Base-by-base conservation (phyloP, 805 yeast genomes). In the Brettanomyces naardenensis region DNA sequence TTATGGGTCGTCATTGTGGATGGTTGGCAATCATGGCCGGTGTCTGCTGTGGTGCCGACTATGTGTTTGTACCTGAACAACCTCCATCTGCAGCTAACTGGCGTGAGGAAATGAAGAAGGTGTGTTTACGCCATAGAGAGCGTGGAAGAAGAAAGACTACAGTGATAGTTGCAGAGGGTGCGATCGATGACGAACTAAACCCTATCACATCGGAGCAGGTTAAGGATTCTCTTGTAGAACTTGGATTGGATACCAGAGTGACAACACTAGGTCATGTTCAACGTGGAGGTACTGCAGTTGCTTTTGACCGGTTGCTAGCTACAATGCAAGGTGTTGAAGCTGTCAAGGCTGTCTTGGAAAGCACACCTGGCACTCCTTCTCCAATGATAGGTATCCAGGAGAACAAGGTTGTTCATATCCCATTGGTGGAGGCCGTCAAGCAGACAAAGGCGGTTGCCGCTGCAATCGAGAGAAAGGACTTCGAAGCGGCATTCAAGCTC, bases 1-100 rank as follows among this genome's bases (percentile, higher is more conserved):
- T 83, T 15, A 83, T 83, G 94, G 94, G 94, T 43, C 71, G 94
- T 61, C 88, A 83, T 58, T 83, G 94, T 66, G 94, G 94, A 45
- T 83, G 94, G 94, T 68, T 83, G 45, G 90, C 84, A 1, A 64
- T 83, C 44, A 76, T 81, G 82, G 78, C 90, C 14, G 94, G 92
- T 46, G 68, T 83, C 42, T 73, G 87, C 11, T 77, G 87, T 13
- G 76, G 88, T 45, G 90, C 94, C 3, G 94, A 83, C 58, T 83
- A 73, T 51, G 78, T 83, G 34, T 75, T 83, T 51, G 81, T 83
- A 45, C 94, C 94, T 14, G 94, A 83, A 59, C 73, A 75, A 48
- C 90, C 92, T 5, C 78, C 88, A 6, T 65, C 69, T 31, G 65
- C 73, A 6, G 62, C 64, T 26, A 69, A 71, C 49, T 83, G 94